phyloP scores from a whole-genome alignment of 345 rosid genomes.

The Punica granatum region DNA sequence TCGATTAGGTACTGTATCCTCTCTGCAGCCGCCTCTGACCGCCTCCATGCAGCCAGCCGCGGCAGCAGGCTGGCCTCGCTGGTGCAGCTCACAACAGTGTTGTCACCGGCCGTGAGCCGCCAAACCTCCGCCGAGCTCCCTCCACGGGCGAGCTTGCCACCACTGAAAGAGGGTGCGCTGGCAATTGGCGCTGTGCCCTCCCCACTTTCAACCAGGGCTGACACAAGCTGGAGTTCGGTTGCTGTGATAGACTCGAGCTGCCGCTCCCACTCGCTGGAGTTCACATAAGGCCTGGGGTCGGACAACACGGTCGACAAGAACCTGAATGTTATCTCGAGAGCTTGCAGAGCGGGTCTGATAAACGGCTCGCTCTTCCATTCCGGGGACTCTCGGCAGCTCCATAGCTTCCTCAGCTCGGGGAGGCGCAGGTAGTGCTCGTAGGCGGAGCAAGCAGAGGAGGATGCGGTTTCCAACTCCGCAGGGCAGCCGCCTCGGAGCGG shows the following conservation, averaged over 20 bases:
- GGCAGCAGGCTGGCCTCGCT: conserved; percentile 84
- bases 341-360: conserved; percentile 68
- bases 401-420: conserved; percentile 52
- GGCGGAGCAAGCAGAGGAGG: conserved; percentile 53
- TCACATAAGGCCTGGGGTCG: conserved; percentile 72
- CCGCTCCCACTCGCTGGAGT: conserved; percentile 62
- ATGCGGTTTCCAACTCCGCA: conserved; percentile 32
- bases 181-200: conserved; percentile 39
- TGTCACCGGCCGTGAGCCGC: conserved; percentile 34
- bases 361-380: conserved; percentile 60
- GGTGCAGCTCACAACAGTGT: conserved; percentile 40
- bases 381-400: conserved; percentile 47
- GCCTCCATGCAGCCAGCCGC: conserved; percentile 65
- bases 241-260: conserved; percentile 57
- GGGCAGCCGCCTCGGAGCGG: conserved; percentile 25
- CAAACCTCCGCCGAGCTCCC: conserved; percentile 59
- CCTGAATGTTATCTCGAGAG: conserved; percentile 78
- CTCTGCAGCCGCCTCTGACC: conserved; percentile 57
- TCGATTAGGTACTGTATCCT: conserved; percentile 59
- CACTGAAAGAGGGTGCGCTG: conserved; percentile 25
- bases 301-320: conserved; percentile 57
- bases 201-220: conserved; percentile 47
- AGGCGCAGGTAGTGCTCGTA: conserved; percentile 73
- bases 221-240: conserved; percentile 57
- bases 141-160: conserved; percentile 36